Conservation (phyloP, 768 basidiomycete genomes). For the Mycena maculata region DNA sequence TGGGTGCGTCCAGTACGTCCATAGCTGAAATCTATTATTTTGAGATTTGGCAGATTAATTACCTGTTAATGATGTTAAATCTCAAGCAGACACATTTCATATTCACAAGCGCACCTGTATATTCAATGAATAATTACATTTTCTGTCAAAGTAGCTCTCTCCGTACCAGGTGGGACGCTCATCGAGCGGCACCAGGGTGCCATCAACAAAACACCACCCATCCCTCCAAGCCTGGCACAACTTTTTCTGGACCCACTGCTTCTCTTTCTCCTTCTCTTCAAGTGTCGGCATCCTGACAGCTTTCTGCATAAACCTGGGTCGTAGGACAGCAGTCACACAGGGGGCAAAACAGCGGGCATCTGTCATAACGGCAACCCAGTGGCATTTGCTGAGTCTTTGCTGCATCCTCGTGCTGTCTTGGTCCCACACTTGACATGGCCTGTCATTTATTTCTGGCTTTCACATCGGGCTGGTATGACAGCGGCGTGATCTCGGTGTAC, state of each 20-base stretch:
- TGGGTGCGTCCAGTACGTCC: slow-evolving; percentile 51
- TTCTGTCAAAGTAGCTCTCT: slow-evolving; percentile 51
- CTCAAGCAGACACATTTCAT: background rate
- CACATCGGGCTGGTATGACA: too few relatives aligned
- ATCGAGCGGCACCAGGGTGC: slow-evolving; percentile 48
- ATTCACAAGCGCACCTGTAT: slow-evolving; percentile 45
- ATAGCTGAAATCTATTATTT: slow-evolving; percentile 49
- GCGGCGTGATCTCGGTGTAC: too few relatives aligned
- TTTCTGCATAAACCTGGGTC: slow-evolving; percentile 36
- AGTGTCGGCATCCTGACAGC: slow-evolving; percentile 43
- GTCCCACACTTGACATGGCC: too few relatives aligned
- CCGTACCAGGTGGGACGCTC: slow-evolving; percentile 47
- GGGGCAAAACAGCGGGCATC: too few relatives aligned
- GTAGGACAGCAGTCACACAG: too few relatives aligned
- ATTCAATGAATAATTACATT: slow-evolving; percentile 53
- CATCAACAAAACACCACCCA: too few relatives aligned
- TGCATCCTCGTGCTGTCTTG: too few relatives aligned
- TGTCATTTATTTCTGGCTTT: too few relatives aligned
- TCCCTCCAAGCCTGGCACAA: slow-evolving; percentile 48
- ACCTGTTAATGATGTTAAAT: slow-evolving; percentile 14
- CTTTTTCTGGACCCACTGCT: slow-evolving; percentile 48
- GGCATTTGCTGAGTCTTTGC: too few relatives aligned
- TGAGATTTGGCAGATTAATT: slow-evolving; percentile 44
- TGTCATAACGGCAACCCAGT: too few relatives aligned
- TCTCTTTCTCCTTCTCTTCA: slow-evolving; percentile 51